A percentile compares a stretch with the other conserved stretches of the same genome.
These are phyloP conservation scores for Metarhizium guizhouense DNA, from an alignment of 2,329 filamentous ascomycete genomes.

Conservation along the genomic window DNA sequence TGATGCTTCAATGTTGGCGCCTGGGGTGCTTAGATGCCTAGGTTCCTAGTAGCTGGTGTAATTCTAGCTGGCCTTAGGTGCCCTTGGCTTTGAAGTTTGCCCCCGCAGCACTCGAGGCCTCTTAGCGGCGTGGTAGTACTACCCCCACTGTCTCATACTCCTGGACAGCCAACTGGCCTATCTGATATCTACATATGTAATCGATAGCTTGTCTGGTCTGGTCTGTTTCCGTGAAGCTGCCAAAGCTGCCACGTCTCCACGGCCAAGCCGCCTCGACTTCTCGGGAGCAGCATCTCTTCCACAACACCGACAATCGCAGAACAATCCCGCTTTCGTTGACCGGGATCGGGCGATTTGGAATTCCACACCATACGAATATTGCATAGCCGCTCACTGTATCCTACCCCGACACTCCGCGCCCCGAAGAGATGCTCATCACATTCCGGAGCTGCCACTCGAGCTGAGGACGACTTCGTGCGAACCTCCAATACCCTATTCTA, in stretches of 20 bases:
- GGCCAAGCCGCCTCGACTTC: neutral
- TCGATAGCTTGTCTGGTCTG: neutral
- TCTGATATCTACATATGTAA: too few species aligned
- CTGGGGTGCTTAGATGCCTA: too few species aligned
- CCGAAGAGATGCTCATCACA: neutral
- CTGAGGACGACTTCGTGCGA: neutral
- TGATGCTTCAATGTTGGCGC: too few species aligned
- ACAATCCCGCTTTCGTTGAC: neutral
- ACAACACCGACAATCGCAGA: neutral
- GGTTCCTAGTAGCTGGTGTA: too few species aligned
- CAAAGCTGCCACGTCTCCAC: slow-evolving; percentile 1
- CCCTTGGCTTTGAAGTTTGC: too few species aligned
- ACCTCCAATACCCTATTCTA: neutral
- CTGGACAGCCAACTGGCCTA: too few species aligned
- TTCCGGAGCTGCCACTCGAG: neutral
- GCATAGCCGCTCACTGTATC: too few species aligned
- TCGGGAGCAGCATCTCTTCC: neutral
- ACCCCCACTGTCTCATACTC: too few species aligned
- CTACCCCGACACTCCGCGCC: neutral
- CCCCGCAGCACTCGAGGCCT: too few species aligned
- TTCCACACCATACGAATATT: too few species aligned
- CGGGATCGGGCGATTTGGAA: neutral
- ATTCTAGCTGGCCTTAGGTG: too few species aligned
- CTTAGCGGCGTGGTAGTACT: too few species aligned
- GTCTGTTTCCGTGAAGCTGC: neutral